Evolutionary conservation across 305 asterid genomes (phyloP), one percentile per base, ranked within the genome.

Genomic region (Fraxinus albicans): DNA sequence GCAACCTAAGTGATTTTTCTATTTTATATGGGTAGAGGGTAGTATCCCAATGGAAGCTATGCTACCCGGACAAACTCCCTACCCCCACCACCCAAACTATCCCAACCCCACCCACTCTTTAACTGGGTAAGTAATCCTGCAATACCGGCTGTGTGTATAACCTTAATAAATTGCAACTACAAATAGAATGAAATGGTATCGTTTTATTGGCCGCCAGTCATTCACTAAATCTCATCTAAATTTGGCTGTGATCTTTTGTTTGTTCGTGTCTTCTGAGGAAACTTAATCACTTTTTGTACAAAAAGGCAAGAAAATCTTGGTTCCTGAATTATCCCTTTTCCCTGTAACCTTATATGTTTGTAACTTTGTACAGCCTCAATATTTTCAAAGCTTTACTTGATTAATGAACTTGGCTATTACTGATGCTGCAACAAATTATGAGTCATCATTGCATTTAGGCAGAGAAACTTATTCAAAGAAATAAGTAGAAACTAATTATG

Each of bases 201-300:
- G 83, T 67, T 76, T 73, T 25, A 90, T 88, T 91, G 96, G 92
- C 78, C 89, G 83, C 86, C 78, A 73, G 94, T 92, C 92, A 90
- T 84, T 92, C 92, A 87, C 85, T 65, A 92, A 86, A 91, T 92
- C 97, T 90, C 73, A 78, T 80, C 88, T 87, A 90, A 77, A 83
- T 58, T 86, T 65, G 9, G 86, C 90, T 85, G 86, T 89, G 87
- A 92, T 92, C 97, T 92, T 91, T 92, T 92, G 93, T 91, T 85
- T 90, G 87, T 84, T 91, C 82, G 40, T 82, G 85, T 76, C 13
- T 36, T 86, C 92, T 90, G 87, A 85, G 25, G 65, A 79, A 77
- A 76, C 53, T 86, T 85, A 27, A 82, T 69, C 70, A 63, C 77
- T 70, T 88, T 83, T 9, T 63, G 6, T 77, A 73, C 73, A 80